Evolutionary conservation across 306 rosid genomes (phyloP).

Genomic region (Styphnolobium japonicum): DNA sequence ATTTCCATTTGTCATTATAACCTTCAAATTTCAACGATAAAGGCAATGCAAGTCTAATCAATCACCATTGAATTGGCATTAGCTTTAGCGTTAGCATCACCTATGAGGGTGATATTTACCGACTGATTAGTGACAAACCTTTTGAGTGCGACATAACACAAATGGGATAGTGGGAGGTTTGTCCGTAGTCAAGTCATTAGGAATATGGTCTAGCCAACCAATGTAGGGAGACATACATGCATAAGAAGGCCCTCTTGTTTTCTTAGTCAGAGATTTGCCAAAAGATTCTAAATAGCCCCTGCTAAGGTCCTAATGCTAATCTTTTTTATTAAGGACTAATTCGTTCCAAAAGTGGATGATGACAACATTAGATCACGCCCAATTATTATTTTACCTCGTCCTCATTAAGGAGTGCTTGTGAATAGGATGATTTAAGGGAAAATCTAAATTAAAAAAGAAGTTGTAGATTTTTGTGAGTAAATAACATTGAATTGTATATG

Average conservation of each 20-base stretch:
- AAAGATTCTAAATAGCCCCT: conserved; percentile 16
- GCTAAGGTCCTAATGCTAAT: conserved; percentile 21
- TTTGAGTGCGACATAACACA: conserved; percentile 31
- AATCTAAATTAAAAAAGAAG: background rate
- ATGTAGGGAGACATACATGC: conserved; percentile 25
- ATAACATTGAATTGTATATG: background rate
- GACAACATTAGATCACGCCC: conserved; percentile 31
- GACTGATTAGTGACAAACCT: conserved; percentile 24
- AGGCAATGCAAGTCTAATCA: background rate
- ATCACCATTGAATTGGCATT: background rate
- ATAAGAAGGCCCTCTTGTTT: background rate
- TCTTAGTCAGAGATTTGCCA: conserved; percentile 8
- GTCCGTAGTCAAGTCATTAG: conserved; percentile 26
- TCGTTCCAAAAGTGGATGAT: conserved; percentile 32
- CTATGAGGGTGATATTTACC: conserved; percentile 39
- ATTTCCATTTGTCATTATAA: background rate
- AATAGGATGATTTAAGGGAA: background rate
- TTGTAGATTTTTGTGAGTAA: no score
- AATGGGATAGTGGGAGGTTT: conserved; percentile 21
- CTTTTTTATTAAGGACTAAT: conserved; percentile 26
- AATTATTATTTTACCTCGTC: background rate
- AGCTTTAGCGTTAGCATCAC: background rate
- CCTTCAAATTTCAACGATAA: conserved; percentile 23
- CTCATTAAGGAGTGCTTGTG: background rate
- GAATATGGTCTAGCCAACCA: conserved; percentile 42